Percentiles rank a stretch among this genome's conserved stretches.
Conservation (phyloP, 169 alveolate species). For the Cryptosporidium andersoni region DNA sequence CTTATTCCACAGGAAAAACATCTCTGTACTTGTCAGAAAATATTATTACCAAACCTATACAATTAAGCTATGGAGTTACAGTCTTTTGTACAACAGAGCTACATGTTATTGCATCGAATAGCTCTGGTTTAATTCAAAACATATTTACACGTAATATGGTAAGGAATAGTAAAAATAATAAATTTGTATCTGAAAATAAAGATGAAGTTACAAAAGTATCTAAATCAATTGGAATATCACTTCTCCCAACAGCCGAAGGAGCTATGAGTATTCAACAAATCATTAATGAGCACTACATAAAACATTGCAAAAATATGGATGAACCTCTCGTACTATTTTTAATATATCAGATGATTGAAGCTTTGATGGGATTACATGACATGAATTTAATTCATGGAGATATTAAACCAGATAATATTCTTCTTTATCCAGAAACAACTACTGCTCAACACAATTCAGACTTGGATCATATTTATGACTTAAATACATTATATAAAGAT, state of each 20-base stretch:
- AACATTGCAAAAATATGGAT: slow-evolving; percentile 37
- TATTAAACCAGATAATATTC: slow-evolving; percentile 56
- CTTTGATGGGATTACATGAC: slow-evolving; percentile 36
- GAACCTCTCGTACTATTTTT: slow-evolving; percentile 50
- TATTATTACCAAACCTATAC: slow-evolving; percentile 26
- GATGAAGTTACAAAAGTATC: background rate
- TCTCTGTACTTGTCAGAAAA: slow-evolving; percentile 4
- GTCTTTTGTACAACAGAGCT: slow-evolving; percentile 61
- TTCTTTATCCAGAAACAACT: slow-evolving; percentile 23
- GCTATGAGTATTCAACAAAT: slow-evolving; percentile 29
- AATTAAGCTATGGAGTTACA: slow-evolving; percentile 23
- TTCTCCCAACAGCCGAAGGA: slow-evolving; percentile 47
- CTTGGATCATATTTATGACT: background rate
- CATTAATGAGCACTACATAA: slow-evolving; percentile 30
- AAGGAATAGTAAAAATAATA: background rate
- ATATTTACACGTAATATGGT: slow-evolving; percentile 44
- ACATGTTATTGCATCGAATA: slow-evolving; percentile 24
- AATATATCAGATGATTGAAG: slow-evolving; percentile 25
- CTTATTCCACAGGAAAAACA: background rate
- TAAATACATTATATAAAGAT: background rate
- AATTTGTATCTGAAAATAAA: background rate
- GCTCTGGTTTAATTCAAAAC: slow-evolving; percentile 53
- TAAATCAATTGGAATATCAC: slow-evolving; percentile 42
- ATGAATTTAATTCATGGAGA: slow-evolving; percentile 64
- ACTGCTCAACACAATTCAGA: background rate